Percentiles rank a stretch among this genome's conserved stretches.
Conservation (phyloP, 345 rosid species). For the Cardamine occulta region DNA sequence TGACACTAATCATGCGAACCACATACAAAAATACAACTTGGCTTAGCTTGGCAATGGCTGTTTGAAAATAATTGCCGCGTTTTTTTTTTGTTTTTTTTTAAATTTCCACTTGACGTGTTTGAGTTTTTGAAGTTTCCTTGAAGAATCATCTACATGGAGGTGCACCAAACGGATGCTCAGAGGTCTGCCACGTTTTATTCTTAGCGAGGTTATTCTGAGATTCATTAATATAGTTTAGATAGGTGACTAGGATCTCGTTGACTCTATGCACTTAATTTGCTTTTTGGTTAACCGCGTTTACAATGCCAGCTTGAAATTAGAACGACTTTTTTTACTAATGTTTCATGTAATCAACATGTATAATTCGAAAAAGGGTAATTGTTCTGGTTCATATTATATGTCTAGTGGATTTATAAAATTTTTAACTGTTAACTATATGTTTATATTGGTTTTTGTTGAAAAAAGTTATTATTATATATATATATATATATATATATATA, state of each 20-base stretch:
- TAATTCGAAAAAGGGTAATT: not conserved
- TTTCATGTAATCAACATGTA: not conserved
- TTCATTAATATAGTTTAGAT: not conserved
- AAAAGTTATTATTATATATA: no score
- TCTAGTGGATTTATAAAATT: not conserved
- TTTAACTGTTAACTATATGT: not conserved
- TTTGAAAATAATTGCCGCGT: conserved; percentile 15
- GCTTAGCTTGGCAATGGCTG: conserved; percentile 41
- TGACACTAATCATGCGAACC: conserved; percentile 35
- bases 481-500: not conserved
- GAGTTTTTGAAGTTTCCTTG: conserved; percentile 39
- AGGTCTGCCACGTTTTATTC: conserved; percentile 18
- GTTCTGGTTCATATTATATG: not conserved
- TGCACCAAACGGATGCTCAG: conserved; percentile 35
- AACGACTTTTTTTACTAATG: conserved; percentile 11
- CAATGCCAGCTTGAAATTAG: conserved; percentile 8
- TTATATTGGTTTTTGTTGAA: not conserved
- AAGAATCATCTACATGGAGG: conserved; percentile 36
- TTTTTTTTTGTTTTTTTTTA: not conserved
- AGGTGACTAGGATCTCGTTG: not conserved
- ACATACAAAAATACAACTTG: conserved; percentile 30
- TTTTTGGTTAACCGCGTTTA: conserved; percentile 38
- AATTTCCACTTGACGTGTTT: conserved; percentile 33
- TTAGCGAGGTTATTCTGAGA: not conserved
- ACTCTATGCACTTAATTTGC: conserved; percentile 12